Conservation (phyloP, 2,329 filamentous ascomycete genomes). For the Ophiostoma angusticollis region DNA sequence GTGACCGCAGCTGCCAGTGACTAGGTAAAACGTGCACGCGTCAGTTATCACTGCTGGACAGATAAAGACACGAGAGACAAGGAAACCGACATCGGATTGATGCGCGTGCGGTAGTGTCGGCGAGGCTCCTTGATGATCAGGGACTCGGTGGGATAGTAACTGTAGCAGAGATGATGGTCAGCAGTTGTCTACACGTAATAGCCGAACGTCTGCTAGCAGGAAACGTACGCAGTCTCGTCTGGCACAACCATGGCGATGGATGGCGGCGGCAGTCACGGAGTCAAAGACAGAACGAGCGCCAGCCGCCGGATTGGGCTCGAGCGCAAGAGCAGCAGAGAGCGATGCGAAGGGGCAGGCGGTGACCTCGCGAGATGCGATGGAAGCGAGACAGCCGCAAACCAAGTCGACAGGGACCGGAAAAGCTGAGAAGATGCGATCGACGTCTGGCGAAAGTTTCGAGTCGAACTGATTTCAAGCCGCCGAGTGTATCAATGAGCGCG, state of each 20-base stretch:
- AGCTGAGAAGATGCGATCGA: too few relatives aligned
- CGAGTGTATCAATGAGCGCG: too few relatives aligned
- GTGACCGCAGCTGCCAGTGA: conserved; percentile 80
- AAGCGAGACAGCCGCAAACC: too few relatives aligned
- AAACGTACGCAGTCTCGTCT: conserved; percentile 37
- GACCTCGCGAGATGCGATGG: too few relatives aligned
- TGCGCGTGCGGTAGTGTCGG: conserved; percentile 54
- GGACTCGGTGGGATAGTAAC: conserved; percentile 52
- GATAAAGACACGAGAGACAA: conserved; percentile 9
- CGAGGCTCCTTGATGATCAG: conserved; percentile 48
- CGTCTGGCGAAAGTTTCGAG: too few relatives aligned
- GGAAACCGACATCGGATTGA: conserved; percentile 44
- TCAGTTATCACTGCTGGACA: too few relatives aligned
- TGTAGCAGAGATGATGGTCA: conserved; percentile 25
- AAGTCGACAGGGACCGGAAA: too few relatives aligned
- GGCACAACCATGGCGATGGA: conserved; percentile 37
- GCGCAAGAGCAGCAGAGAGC: background rate
- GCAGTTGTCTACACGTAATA: too few relatives aligned
- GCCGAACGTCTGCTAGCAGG: too few relatives aligned
- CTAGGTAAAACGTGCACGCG: too few relatives aligned
- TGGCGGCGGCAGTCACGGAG: conserved; percentile 14
- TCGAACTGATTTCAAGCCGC: too few relatives aligned
- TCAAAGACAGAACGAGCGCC: background rate
- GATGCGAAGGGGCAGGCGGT: too few relatives aligned
- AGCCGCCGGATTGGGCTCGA: background rate